phyloP scores from a whole-genome alignment of 2,329 filamentous ascomycete genomes.

The Verticillium albo-atrum region DNA sequence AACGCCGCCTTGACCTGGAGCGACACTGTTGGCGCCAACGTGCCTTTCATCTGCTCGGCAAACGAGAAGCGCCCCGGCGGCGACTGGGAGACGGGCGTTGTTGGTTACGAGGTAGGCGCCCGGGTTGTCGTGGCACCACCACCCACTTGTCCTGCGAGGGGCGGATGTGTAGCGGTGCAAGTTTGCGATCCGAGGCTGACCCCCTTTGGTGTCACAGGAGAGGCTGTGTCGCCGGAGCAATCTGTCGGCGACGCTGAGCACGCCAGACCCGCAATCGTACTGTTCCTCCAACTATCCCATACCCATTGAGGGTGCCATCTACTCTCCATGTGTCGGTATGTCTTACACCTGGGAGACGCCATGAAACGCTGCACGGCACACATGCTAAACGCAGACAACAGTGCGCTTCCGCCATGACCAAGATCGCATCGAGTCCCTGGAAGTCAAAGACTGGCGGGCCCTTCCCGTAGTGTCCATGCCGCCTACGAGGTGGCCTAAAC shows the following conservation, averaged over 20 bases:
- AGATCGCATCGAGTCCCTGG: slow-evolving; percentile 56
- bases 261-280: slow-evolving; percentile 47
- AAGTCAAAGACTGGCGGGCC: slow-evolving; percentile 46
- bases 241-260: slow-evolving; percentile 63
- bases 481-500: slow-evolving; percentile 68
- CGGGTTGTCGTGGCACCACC: neutral
- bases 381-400: slow-evolving; percentile 14
- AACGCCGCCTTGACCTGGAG: slow-evolving; percentile 56
- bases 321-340: slow-evolving; percentile 63
- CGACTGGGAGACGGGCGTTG: slow-evolving; percentile 67
- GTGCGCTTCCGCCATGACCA: slow-evolving; percentile 71
- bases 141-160: neutral
- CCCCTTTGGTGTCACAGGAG: slow-evolving; percentile 42
- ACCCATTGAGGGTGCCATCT: slow-evolving; percentile 63
- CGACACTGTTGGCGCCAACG: slow-evolving; percentile 14
- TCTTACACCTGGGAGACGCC: slow-evolving; percentile 8
- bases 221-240: slow-evolving; percentile 71
- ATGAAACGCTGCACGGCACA: neutral
- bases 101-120: slow-evolving; percentile 29
- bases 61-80: slow-evolving; percentile 74
- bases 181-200: neutral
- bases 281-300: slow-evolving; percentile 62
- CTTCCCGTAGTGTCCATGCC: slow-evolving; percentile 71
- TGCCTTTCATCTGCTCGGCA: slow-evolving; percentile 68
- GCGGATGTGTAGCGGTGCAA: neutral